These are phyloP conservation scores for Cytospora schulzeri DNA, from an alignment of 2,329 filamentous ascomycete species.

Conservation along the genomic window DNA sequence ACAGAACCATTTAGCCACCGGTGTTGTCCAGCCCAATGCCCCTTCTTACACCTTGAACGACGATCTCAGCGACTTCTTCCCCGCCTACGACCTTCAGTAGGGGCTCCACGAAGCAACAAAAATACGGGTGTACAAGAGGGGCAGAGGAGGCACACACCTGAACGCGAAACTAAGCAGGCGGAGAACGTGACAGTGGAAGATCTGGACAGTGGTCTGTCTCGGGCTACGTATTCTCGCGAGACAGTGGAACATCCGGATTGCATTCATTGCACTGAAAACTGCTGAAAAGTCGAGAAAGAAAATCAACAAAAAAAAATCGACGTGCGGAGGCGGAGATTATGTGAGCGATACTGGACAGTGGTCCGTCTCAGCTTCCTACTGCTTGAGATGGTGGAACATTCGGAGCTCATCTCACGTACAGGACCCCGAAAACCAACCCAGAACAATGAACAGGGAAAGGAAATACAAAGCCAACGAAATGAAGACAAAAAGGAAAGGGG, in stretches of 20 bases:
- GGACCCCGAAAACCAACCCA: background rate
- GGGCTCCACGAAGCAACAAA: too few relatives aligned
- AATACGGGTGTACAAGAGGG: background rate
- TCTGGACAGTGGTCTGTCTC: background rate
- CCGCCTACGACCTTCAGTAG: background rate
- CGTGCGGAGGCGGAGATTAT: background rate
- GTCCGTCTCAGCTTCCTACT: background rate
- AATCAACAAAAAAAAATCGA: background rate
- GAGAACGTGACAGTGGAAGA: background rate
- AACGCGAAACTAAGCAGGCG: background rate
- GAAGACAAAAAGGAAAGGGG: background rate
- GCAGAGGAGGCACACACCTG: background rate
- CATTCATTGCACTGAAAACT: too few relatives aligned
- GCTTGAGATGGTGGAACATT: conserved; percentile 3
- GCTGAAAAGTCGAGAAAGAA: too few relatives aligned
- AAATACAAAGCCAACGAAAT: too few relatives aligned
- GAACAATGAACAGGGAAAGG: too few relatives aligned
- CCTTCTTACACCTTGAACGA: background rate
- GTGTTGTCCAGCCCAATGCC: background rate
- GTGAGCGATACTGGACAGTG: conserved; percentile 7
- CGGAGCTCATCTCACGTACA: background rate
- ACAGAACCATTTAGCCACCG: background rate
- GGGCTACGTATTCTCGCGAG: background rate
- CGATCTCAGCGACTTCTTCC: background rate
- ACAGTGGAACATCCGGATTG: background rate